A percentile compares a stretch with the other conserved stretches of the same genome.
Evolutionary conservation across 2,329 filamentous ascomycete species (phyloP).

Genomic region (Claviceps lovelessii): DNA sequence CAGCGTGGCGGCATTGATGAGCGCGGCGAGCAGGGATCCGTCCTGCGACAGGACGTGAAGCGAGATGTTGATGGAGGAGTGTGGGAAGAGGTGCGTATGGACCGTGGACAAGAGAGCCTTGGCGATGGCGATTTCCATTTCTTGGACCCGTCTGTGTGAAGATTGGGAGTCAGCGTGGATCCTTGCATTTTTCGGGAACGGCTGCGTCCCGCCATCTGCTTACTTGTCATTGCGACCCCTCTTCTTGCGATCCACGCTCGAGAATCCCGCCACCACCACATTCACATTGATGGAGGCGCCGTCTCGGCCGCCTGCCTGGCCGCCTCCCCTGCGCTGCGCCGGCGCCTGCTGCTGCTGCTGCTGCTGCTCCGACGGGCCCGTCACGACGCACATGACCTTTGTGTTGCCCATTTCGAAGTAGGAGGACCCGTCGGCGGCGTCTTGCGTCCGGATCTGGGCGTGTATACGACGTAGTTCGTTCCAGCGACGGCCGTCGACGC

Average conservation of each 20-base stretch:
- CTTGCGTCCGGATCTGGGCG: slow-evolving; percentile 82
- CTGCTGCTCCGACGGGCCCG: slow-evolving; percentile 61
- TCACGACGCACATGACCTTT: slow-evolving; percentile 85
- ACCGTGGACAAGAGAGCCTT: slow-evolving; percentile 64
- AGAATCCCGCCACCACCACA: slow-evolving; percentile 77
- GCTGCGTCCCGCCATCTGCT: slow-evolving; percentile 12
- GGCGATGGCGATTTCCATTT: slow-evolving; percentile 67
- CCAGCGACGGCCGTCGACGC: slow-evolving; percentile 79
- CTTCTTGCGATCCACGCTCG: slow-evolving; percentile 70
- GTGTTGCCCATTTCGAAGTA: slow-evolving; percentile 97
- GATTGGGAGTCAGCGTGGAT: background rate
- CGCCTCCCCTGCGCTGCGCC: slow-evolving; percentile 24
- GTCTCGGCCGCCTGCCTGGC: slow-evolving; percentile 30
- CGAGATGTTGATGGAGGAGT: slow-evolving; percentile 68
- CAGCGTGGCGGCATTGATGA: slow-evolving; percentile 80
- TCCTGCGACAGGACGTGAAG: slow-evolving; percentile 83
- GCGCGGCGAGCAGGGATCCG: slow-evolving; percentile 75
- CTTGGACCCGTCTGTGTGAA: slow-evolving; percentile 52
- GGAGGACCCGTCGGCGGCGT: slow-evolving; percentile 79
- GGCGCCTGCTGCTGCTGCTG: slow-evolving; percentile 58
- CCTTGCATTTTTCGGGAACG: background rate
- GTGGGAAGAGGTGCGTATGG: slow-evolving; percentile 78
- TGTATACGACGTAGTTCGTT: slow-evolving; percentile 86
- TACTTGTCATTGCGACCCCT: slow-evolving; percentile 65
- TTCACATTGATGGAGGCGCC: slow-evolving; percentile 57